These are phyloP conservation scores for Thymus mandschuricus DNA, from an alignment of 257 asterid species.

Conservation along the genomic window DNA sequence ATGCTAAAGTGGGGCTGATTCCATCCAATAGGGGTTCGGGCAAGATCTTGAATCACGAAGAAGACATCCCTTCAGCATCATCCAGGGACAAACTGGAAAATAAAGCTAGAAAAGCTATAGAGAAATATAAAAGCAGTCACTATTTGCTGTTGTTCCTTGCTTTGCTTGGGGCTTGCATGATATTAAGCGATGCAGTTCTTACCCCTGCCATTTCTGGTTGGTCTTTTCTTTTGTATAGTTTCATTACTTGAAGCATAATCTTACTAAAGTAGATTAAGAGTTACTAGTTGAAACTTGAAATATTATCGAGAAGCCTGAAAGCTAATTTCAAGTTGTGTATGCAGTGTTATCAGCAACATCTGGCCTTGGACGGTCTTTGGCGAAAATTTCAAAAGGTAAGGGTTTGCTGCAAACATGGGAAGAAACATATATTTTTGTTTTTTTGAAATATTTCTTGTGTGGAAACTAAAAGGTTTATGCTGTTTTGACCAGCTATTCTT, in stretches of 20 bases:
- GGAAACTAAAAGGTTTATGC: conserved; percentile 27
- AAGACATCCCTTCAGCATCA: conserved; percentile 35
- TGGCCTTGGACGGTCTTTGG: conserved; percentile 71
- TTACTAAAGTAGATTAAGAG: conserved; percentile 14
- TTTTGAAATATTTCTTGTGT: conserved; percentile 1
- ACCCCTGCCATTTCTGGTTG: conserved; percentile 95
- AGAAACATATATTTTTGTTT: background rate
- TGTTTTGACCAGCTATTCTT: conserved; percentile 52
- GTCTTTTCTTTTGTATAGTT: conserved; percentile 25
- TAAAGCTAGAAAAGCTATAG: conserved; percentile 70
- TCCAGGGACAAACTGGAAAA: conserved; percentile 51
- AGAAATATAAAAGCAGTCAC: conserved; percentile 71
- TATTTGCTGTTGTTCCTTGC: conserved; percentile 73
- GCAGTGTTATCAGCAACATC: conserved; percentile 85
- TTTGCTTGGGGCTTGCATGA: conserved; percentile 91
- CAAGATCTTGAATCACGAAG: conserved; percentile 54
- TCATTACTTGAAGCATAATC: background rate
- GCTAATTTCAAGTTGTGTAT: conserved; percentile 14
- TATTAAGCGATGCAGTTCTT: conserved; percentile 79
- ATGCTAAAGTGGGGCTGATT: conserved; percentile 80
- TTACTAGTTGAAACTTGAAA: background rate
- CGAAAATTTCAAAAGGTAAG: conserved; percentile 71
- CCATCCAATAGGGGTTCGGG: conserved; percentile 60
- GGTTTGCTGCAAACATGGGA: conserved; percentile 13
- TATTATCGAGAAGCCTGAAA: background rate